Conservation (phyloP, 495 filamentous ascomycete species). For the Penicillium bialowiezense region DNA sequence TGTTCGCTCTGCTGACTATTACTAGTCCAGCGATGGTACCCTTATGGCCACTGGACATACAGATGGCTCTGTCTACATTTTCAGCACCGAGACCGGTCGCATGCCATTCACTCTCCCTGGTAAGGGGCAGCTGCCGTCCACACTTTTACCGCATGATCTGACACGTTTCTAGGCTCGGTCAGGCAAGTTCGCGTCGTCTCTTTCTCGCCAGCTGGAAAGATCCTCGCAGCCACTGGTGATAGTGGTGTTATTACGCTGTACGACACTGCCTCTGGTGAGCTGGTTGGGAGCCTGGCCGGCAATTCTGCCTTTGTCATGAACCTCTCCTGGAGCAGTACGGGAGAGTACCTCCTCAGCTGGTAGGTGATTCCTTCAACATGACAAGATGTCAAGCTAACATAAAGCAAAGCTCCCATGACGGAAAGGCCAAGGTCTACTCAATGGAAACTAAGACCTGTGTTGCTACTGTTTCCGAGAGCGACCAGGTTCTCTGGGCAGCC, state of each 20-base stretch:
- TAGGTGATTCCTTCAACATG: conserved; percentile 30
- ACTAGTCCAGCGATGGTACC: conserved; percentile 70
- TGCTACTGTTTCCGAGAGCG: conserved; percentile 88
- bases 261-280: conserved; percentile 87
- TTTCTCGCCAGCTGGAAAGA: conserved; percentile 80
- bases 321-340: conserved; percentile 90
- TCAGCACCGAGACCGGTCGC: conserved; percentile 83
- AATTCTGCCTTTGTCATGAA: conserved; percentile 84
- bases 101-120: conserved; percentile 83
- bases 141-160: neutral
- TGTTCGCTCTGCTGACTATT: neutral
- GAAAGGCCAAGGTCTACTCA: conserved; percentile 94
- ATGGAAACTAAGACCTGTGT: conserved; percentile 79
- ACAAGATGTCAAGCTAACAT: conserved; percentile 10
- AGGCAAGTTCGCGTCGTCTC: conserved; percentile 79
- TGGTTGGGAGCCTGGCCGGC: conserved; percentile 78
- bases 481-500: conserved; percentile 80
- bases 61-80: conserved; percentile 91
- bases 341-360: conserved; percentile 88
- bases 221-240: conserved; percentile 91
- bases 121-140: conserved; percentile 32
- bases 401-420: conserved; percentile 71
- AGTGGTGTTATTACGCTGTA: conserved; percentile 85
- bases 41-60: conserved; percentile 91
- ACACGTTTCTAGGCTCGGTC: conserved; percentile 60